These are phyloP conservation scores for Colletotrichum orchidophilum DNA, from an alignment of 2,329 filamentous ascomycete genomes.

Conservation along the genomic window DNA sequence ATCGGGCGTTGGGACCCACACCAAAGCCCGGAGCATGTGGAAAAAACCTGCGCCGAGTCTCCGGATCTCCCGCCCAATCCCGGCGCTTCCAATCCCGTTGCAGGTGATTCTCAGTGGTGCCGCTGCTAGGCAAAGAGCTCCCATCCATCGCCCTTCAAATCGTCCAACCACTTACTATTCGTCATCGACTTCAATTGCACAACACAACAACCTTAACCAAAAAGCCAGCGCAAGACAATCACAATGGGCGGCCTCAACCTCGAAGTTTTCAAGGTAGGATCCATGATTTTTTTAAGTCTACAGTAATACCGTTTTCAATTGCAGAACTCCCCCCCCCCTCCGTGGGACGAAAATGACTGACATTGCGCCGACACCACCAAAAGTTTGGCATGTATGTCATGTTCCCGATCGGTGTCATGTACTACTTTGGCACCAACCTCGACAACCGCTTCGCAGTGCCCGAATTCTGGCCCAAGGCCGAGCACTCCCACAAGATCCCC, in stretches of 20 bases:
- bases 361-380: neutral
- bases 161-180: conserved; percentile 10
- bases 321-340: neutral
- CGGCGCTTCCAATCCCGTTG: conserved; percentile 20
- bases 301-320: neutral
- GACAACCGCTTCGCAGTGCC: conserved; percentile 89
- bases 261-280: conserved; percentile 87
- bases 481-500: conserved; percentile 80
- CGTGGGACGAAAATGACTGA: too few species aligned
- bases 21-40: conserved; percentile 21
- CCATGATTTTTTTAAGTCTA: neutral
- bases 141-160: conserved; percentile 4
- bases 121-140: conserved; percentile 3
- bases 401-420: conserved; percentile 99
- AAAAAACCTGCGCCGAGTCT: conserved; percentile 30
- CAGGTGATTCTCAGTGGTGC: conserved; percentile 24
- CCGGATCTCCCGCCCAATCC: conserved; percentile 4
- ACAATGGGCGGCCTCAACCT: conserved; percentile 82
- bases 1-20: conserved; percentile 17
- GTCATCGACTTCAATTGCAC: conserved; percentile 8
- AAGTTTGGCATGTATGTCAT: conserved; percentile 99
- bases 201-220: neutral
- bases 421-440: conserved; percentile 99
- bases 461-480: conserved; percentile 91
- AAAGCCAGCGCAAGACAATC: neutral